Base-by-base conservation (phyloP, 225 moss, liverwort and hornwort genomes). In the Thuidium tamariscinum region DNA sequence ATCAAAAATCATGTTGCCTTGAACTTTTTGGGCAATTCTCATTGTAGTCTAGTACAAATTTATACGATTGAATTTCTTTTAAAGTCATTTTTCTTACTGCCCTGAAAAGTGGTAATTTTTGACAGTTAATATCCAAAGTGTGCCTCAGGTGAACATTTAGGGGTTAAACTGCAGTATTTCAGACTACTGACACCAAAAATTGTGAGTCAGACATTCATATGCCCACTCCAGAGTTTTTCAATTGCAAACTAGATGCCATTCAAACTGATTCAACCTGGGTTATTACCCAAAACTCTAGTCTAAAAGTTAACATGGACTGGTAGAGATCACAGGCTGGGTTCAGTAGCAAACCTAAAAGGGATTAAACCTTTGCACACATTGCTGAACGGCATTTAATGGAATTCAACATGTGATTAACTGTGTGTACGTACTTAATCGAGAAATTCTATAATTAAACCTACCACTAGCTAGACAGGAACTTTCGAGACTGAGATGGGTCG, bases 21-120 rank as follows among this genome's bases (percentile, higher is more conserved):
- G 2, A n/a, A 11, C 3, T 20, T 36, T n/a, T n/a, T 0, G 10
- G 64, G 0, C 0, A 65, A 3, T 57, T 57, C 57, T 6, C 57
- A 57, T 23, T 10, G 8, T 23, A 57, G 23, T 11, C 5, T 17
- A 13, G 30, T 51, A 51, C 16, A 14, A 51, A 51, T 51, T 51
- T 51, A 16, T 51, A 51, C 51, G 7, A 12, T 27, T 29, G 27
- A 60, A 27, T 27, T 29, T 13, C 10, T 60, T 11, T 5, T 4
- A 59, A 59, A 52, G 18, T 7, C 5, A 7, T 57, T 25, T 57
- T 60, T 60, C 27, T 60, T 27, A 26, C 13, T 12, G 27, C 27
- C 59, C 29, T 14, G 15, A 29, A 30, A 30, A 30, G 30, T 16
- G 29, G 30, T 30, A 16, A 3, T 62, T 30, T 30, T 30, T 30